Conservation (phyloP, 352 stramenopile genomes). For the Pythium graminicola region DNA sequence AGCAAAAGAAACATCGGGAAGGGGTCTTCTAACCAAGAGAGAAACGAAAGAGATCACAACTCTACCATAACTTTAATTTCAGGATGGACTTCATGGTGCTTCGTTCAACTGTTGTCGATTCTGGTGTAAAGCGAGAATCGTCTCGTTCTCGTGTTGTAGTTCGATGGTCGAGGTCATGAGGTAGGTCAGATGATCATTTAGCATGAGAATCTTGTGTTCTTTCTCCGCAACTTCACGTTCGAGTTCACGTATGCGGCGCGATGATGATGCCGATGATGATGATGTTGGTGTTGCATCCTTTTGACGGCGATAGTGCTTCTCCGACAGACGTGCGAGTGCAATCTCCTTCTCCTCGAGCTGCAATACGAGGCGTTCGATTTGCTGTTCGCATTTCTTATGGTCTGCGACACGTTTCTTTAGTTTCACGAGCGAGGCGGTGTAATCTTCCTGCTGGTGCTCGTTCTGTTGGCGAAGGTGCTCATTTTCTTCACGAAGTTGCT, state of each 20-base stretch:
- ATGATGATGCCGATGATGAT: constrained; percentile 16
- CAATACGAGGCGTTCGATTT: constrained; percentile 44
- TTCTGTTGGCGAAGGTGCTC: constrained; percentile 12
- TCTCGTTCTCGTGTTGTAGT: constrained; percentile 69
- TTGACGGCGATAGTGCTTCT: not conserved
- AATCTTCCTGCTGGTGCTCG: constrained; percentile 7
- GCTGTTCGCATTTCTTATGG: constrained; percentile 19
- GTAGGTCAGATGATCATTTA: constrained; percentile 84
- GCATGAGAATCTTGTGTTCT: constrained; percentile 71
- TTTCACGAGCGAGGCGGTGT: constrained; percentile 10
- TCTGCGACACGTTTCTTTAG: constrained; percentile 46
- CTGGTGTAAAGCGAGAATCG: constrained; percentile 19
- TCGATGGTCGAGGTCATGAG: constrained; percentile 71
- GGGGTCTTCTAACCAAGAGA: constrained; percentile 11
- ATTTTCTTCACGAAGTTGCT: constrained; percentile 47
- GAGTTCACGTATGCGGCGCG: constrained; percentile 45
- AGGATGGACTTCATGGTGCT: constrained; percentile 2
- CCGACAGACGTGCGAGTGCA: constrained; percentile 27
- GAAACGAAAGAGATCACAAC: not conserved
- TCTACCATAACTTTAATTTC: constrained; percentile 1
- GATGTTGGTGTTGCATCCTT: constrained; percentile 16
- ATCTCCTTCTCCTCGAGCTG: constrained; percentile 49
- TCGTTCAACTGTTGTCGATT: not conserved
- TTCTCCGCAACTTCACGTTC: constrained; percentile 45
- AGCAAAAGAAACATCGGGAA: constrained; percentile 17